A percentile compares a stretch with the other conserved stretches of the same genome.
Evolutionary conservation across 352 stramenopile species (phyloP).

Genomic region (Aphanomyces invadans): DNA sequence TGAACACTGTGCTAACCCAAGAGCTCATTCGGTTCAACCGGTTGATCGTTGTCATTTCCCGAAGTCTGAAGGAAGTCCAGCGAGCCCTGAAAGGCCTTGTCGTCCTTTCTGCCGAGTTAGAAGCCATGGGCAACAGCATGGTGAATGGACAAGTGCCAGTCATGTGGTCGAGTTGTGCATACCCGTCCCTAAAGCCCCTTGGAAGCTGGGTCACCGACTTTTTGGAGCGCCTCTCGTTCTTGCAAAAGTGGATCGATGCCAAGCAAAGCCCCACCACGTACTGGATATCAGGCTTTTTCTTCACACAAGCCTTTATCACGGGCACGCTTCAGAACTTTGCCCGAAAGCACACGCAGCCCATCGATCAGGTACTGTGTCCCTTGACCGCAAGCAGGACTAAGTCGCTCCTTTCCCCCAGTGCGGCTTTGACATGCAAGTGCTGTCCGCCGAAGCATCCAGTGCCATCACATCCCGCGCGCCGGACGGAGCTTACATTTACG

Average conservation of each 20-base stretch:
- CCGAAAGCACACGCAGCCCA: slow-evolving; percentile 83
- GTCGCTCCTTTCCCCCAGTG: too few relatives aligned
- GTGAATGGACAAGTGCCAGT: slow-evolving; percentile 85
- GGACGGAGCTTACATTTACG: slow-evolving; percentile 84
- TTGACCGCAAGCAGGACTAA: too few relatives aligned
- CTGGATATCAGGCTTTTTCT: slow-evolving; percentile 93
- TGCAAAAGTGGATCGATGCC: slow-evolving; percentile 77
- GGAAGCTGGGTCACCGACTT: slow-evolving; percentile 91
- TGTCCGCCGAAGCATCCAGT: slow-evolving; percentile 36
- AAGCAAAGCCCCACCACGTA: slow-evolving; percentile 74
- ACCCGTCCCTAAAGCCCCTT: slow-evolving; percentile 89
- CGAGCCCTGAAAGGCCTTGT: slow-evolving; percentile 89
- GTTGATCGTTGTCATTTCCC: slow-evolving; percentile 64
- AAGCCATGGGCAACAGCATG: slow-evolving; percentile 91
- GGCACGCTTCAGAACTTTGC: slow-evolving; percentile 91
- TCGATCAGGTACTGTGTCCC: slow-evolving; percentile 86
- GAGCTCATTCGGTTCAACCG: slow-evolving; percentile 90
- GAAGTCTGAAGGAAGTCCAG: slow-evolving; percentile 82
- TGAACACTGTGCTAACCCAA: slow-evolving; percentile 87
- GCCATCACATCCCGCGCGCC: slow-evolving; percentile 45
- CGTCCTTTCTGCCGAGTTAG: slow-evolving; percentile 87
- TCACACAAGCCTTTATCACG: slow-evolving; percentile 92
- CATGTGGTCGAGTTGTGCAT: slow-evolving; percentile 77
- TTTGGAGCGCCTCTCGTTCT: slow-evolving; percentile 65
- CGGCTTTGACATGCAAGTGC: slow-evolving; percentile 78